Conservation (phyloP, 2,329 filamentous ascomycete species). For the Cercospora nicotianae region DNA sequence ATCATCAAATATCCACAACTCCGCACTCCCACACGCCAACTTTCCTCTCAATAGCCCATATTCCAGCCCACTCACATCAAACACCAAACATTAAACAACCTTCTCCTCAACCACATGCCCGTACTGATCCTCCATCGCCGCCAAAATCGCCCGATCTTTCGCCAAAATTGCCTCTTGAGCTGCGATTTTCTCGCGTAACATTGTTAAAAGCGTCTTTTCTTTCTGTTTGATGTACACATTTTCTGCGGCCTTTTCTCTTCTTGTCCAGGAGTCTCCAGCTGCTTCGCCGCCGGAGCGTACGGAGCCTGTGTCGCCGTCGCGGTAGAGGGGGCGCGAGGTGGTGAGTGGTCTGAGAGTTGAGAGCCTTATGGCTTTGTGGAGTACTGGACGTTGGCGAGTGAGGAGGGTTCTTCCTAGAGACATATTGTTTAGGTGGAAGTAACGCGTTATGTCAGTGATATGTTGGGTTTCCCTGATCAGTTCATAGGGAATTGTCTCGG, state of each 20-base stretch:
- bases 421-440: neutral
- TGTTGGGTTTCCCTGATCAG: too few relatives aligned
- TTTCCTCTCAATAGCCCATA: neutral
- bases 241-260: constrained; percentile 80
- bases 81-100: neutral
- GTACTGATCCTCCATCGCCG: constrained; percentile 18
- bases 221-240: constrained; percentile 77
- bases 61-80: neutral
- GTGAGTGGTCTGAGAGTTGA: neutral
- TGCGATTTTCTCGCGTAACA: constrained; percentile 63
- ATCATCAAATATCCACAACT: too few relatives aligned
- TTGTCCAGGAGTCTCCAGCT: constrained; percentile 72
- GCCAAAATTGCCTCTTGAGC: constrained; percentile 61
- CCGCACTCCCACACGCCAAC: too few relatives aligned
- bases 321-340: neutral
- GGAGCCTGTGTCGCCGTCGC: constrained; percentile 39
- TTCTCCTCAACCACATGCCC: neutral
- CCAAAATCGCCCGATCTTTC: constrained; percentile 19
- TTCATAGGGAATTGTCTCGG: neutral
- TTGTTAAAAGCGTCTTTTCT: constrained; percentile 76
- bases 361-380: neutral
- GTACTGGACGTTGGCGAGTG: neutral
- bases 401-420: neutral
- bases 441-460: neutral
- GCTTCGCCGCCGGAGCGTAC: constrained; percentile 32